Percentiles rank a stretch among this genome's conserved stretches.
Conservation (phyloP, 2,329 filamentous ascomycete species). For the Aspergillus piperis region DNA sequence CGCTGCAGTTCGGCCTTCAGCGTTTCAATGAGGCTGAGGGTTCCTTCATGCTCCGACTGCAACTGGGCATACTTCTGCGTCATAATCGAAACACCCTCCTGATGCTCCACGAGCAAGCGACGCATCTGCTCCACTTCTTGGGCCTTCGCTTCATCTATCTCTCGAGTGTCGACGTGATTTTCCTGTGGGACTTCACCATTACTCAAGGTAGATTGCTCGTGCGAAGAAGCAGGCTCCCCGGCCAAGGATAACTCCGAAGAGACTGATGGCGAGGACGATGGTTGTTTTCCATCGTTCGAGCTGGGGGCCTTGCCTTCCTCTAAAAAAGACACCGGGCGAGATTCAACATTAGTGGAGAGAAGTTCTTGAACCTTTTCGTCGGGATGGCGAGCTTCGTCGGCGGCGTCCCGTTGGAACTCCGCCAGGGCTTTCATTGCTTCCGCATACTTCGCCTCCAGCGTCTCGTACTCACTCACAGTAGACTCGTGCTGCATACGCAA, state of each 20-base stretch:
- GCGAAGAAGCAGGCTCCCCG: constrained; percentile 70
- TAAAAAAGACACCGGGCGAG: constrained; percentile 79
- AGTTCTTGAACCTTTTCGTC: constrained; percentile 44
- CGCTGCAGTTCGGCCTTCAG: constrained; percentile 84
- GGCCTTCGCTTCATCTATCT: constrained; percentile 50
- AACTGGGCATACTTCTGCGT: constrained; percentile 79
- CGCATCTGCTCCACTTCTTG: constrained; percentile 73
- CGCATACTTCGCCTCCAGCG: constrained; percentile 85
- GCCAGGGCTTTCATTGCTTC: constrained; percentile 79
- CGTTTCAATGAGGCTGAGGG: constrained; percentile 83
- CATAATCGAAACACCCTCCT: constrained; percentile 71
- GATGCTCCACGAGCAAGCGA: constrained; percentile 71
- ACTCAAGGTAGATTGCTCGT: constrained; percentile 64
- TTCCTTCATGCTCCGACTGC: constrained; percentile 76
- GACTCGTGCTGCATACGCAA: constrained; percentile 87
- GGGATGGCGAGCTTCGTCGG: constrained; percentile 75
- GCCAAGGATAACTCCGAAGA: constrained; percentile 91
- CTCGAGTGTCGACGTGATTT: constrained; percentile 28
- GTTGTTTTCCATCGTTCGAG: constrained; percentile 67
- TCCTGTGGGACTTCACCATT: constrained; percentile 34
- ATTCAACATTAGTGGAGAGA: constrained; percentile 40
- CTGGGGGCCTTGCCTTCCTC: constrained; percentile 72
- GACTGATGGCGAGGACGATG: constrained; percentile 83
- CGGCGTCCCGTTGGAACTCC: constrained; percentile 74
- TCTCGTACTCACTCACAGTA: constrained; percentile 76